Conservation (phyloP, 148 eudicot genomes). For the Rhododendron griersonianum region DNA sequence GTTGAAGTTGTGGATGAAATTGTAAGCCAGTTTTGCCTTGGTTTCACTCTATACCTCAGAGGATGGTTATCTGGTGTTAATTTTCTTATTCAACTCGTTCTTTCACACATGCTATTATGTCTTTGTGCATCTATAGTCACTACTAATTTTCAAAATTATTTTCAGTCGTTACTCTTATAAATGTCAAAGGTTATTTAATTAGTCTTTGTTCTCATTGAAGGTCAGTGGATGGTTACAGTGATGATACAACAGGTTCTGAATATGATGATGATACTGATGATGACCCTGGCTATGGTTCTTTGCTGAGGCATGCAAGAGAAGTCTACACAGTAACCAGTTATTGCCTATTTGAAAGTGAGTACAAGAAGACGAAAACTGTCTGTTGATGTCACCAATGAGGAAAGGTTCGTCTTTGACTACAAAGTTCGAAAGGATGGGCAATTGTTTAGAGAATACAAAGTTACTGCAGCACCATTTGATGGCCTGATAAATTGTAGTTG, state of each 20-base stretch:
- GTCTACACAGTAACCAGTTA: neutral
- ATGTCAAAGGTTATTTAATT: neutral
- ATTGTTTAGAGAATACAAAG: neutral
- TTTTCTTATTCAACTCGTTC: neutral
- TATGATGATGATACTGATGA: neutral
- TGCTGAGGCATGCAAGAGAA: constrained; percentile 9
- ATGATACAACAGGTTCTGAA: constrained; percentile 2
- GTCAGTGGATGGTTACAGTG: neutral
- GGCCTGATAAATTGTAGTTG: constrained; percentile 3
- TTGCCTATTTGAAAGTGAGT: neutral
- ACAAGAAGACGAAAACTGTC: neutral
- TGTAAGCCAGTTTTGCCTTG: neutral
- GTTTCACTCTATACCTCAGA: neutral
- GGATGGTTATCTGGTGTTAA: neutral
- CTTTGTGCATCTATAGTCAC: neutral
- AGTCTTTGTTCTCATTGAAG: neutral
- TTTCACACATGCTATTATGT: neutral
- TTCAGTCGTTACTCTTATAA: neutral
- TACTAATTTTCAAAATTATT: neutral
- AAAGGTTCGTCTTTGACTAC: neutral
- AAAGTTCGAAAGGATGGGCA: neutral
- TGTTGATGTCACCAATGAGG: neutral
- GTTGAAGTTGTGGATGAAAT: no score
- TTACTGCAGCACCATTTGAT: neutral
- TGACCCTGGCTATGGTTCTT: neutral